Percentiles rank a stretch among this genome's conserved stretches.
These are phyloP conservation scores for Penicillium sp. DNA, from an alignment of 2,329 filamentous ascomycete genomes.

Conservation along the genomic window DNA sequence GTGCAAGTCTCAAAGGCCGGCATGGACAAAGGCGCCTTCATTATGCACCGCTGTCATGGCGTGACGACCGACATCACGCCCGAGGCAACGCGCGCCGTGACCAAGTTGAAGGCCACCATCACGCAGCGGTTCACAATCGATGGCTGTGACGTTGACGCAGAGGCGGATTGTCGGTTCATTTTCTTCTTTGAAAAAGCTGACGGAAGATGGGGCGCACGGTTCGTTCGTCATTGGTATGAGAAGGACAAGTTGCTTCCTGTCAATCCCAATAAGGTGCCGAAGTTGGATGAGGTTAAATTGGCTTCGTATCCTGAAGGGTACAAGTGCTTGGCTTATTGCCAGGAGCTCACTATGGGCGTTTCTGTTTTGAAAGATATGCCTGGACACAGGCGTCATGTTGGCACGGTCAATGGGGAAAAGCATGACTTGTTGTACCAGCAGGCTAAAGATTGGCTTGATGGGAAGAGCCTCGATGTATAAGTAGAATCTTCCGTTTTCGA, in stretches of 20 bases:
- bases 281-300: constrained; percentile 42
- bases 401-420: constrained; percentile 39
- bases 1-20: constrained; percentile 52
- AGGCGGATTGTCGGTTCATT: constrained; percentile 48
- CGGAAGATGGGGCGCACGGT: constrained; percentile 45
- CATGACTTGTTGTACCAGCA: constrained; percentile 48
- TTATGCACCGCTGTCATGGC: constrained; percentile 55
- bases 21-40: constrained; percentile 53
- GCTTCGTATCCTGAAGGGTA: constrained; percentile 46
- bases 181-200: constrained; percentile 47
- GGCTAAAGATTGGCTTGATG: constrained; percentile 47
- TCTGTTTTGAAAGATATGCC: constrained; percentile 47
- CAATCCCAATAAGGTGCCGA: constrained; percentile 44
- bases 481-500: constrained; percentile 4
- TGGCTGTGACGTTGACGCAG: constrained; percentile 45
- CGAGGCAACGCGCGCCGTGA: constrained; percentile 43
- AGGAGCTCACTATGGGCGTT: constrained; percentile 48
- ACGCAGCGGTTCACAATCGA: constrained; percentile 49
- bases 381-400: constrained; percentile 41
- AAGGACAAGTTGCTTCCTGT: constrained; percentile 53
- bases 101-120: constrained; percentile 53
- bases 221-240: constrained; percentile 52
- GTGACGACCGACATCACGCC: constrained; percentile 44
- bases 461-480: constrained; percentile 30
- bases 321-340: constrained; percentile 44